Evolutionary conservation across 1,139 yeast genomes (phyloP), one percentile per base, ranked within the genome.

Genomic region (Spathaspora sp.): DNA sequence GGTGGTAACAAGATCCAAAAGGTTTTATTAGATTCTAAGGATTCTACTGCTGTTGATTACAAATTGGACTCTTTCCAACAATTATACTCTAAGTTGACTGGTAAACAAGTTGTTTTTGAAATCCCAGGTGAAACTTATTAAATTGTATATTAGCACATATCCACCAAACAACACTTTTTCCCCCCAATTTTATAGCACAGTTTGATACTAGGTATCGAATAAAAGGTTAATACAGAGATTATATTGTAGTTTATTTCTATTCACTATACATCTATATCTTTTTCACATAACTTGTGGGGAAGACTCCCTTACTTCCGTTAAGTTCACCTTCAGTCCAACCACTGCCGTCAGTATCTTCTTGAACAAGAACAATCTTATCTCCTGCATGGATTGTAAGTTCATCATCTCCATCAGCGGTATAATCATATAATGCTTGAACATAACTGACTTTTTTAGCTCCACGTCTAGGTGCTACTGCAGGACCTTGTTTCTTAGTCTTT

Each of bases 31-130:
- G 97, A 91, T 84, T 88, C 97, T 72, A 95, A 93, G 88, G 98
- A 93, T 76, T 86, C 96, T 63, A 86, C 91, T 67, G 85, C 91
- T 72, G 93, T 93, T 71, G 99, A 93, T 81, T 90, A 93, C 89
- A 93, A 95, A 84, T 88, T 93, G 77, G 99, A 93, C 78, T 89
- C 99, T 63, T 93, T 93, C 97, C 96, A 91, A 84, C 89, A 96
- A 68, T 93, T 93, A 71, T 93, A 91, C 95, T 80, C 82, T 81
- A 91, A 91, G 84, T 89, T 93, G 78, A 93, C 99, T 69, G 99
- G 99, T 81, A 95, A 93, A 86, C 96, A 90, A 80, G 97, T 93
- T 80, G 95, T 90, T 69, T 93, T 93, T 72, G 98, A 91, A 85
- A 89, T 91, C 78, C 96, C 96, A 70, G 86, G 77, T 67, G 79